Evolutionary conservation across 306 rosid species (phyloP), one percentile per base, ranked within the genome.

Genomic region (Corylus heterophylla): DNA sequence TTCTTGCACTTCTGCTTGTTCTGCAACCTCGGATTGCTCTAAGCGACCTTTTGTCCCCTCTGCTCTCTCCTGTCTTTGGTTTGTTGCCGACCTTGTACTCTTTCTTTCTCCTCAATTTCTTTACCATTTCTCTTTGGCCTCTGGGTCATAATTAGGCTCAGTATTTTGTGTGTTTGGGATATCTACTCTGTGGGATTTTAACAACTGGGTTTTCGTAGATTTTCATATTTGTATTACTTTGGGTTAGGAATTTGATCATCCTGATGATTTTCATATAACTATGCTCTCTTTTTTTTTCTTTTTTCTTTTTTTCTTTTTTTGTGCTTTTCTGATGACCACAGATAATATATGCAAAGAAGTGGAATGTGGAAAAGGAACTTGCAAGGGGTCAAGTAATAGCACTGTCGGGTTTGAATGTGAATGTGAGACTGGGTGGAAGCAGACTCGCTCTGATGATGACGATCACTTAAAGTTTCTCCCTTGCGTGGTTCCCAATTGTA

Each of bases 401-500:
- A 70, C 87, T 76, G 52, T 88, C 80, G 73, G 75, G 12, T 94
- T 88, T 76, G 92, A 90, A 82, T 95, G 99, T 17, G 87, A 87
- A 29, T 93, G 99, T 76, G 83, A 89, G 12, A 76, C 87, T 27
- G 98, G 97, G 69, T 93, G 99, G 99, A 90, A 84, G 85, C 90
- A 83, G 80, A 25, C 84, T 59, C 66, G 58, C 75, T 82, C 76
- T 81, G 59, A 76, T n/a, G 51, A 71, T 64, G 81, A 80, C 63
- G 66, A 79, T 20, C 12, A 48, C 51, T 37, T 90, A 49, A 88
- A 86, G 77, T 95, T 90, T 86, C 91, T 95, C 18, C 99, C 98
- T 75, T 95, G 98, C 80, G 87, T 90, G 10, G 74, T 91, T 80
- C 99, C 99, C 80, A 80, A 93, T 48, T 95, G 99, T 91, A 82